Conservation (phyloP, 2,329 filamentous ascomycete genomes). For the Fusarium sp. region DNA sequence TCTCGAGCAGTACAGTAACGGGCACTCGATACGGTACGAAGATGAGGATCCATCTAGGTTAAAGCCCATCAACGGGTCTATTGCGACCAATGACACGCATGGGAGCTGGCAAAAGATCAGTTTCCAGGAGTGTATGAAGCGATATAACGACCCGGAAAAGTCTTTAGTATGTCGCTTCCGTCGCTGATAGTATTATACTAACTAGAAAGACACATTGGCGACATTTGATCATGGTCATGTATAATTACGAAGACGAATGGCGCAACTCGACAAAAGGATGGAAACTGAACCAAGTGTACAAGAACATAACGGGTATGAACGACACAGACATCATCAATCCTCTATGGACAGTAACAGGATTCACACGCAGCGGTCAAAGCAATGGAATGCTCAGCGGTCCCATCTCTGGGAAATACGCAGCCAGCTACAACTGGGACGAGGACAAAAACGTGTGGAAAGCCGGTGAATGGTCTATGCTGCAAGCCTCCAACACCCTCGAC, state of each 20-base stretch:
- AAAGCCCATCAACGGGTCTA: conserved; percentile 5
- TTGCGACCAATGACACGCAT: not conserved
- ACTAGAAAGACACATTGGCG: conserved; percentile 17
- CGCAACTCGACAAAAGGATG: conserved; percentile 17
- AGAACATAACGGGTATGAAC: not conserved
- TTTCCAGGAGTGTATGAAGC: not conserved
- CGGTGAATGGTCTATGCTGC: fast-evolving
- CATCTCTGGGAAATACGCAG: fast-evolving
- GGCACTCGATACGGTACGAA: too few species aligned
- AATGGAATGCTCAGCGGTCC: fast-evolving
- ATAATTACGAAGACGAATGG: conserved; percentile 7
- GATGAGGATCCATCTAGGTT: not conserved
- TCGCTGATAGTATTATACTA: not conserved
- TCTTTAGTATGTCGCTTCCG: not conserved
- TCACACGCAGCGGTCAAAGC: not conserved
- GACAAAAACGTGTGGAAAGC: fast-evolving
- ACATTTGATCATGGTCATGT: conserved; percentile 26
- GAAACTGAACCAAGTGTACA: conserved; percentile 19
- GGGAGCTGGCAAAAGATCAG: not conserved
- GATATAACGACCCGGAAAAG: conserved; percentile 17
- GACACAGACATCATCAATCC: not conserved
- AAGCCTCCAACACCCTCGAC: not conserved
- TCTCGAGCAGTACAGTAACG: not conserved
- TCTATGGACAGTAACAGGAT: conserved; percentile 12
- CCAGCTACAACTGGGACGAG: fast-evolving